Evolutionary conservation across 345 rosid species (phyloP).

Genomic region (Citrus medica): DNA sequence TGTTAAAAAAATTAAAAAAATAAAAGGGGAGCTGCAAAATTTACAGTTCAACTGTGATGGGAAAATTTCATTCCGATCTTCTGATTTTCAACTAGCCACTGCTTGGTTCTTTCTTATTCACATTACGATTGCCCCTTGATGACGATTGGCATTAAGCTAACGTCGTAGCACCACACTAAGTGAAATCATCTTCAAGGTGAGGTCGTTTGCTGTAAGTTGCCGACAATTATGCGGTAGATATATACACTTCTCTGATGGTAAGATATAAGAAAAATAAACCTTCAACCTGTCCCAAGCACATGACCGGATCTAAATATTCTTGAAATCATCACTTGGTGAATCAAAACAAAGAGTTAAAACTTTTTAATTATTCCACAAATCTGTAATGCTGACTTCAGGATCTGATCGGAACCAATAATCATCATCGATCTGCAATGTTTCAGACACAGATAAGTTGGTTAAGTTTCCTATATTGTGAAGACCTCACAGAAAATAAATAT

Average conservation of each 20-base stretch:
- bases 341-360: neutral
- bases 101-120: neutral
- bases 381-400: slow-evolving; percentile 45
- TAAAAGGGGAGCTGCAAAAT: neutral
- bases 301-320: neutral
- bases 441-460: neutral
- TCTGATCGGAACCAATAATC: slow-evolving; percentile 75
- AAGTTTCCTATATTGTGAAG: neutral
- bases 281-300: neutral
- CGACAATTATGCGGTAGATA: neutral
- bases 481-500: neutral
- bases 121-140: neutral
- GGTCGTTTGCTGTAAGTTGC: neutral
- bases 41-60: slow-evolving; percentile 1
- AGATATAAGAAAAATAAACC: neutral
- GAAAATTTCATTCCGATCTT: neutral
- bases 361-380: slow-evolving; percentile 45
- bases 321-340: neutral
- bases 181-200: neutral
- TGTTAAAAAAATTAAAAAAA: neutral
- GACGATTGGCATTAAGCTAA: neutral
- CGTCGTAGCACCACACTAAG: neutral
- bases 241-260: neutral
- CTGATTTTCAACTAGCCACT: neutral
- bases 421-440: slow-evolving; percentile 42